Evolutionary conservation across 768 basidiomycete species (phyloP).

Genomic region (Leccinum incarnatum): DNA sequence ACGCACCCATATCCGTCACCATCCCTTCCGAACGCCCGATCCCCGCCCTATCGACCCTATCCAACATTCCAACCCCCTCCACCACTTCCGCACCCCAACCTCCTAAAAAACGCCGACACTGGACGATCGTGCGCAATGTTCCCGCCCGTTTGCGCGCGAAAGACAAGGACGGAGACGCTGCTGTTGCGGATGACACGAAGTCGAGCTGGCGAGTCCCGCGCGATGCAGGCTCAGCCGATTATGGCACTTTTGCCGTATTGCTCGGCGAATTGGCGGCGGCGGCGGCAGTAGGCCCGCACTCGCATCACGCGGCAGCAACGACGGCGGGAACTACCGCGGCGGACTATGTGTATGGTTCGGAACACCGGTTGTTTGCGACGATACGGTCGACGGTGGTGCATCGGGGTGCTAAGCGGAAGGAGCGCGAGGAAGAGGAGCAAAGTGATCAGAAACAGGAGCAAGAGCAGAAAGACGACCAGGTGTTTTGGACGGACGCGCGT

Average conservation of each 20-base stretch:
- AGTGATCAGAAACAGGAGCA: not conserved
- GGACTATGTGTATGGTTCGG: conserved; percentile 15
- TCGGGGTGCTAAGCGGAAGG: conserved; percentile 16
- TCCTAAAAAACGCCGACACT: conserved; percentile 48
- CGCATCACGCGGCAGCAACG: not conserved
- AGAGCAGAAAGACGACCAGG: conserved; percentile 12
- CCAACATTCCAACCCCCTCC: not conserved
- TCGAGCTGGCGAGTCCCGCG: conserved; percentile 49
- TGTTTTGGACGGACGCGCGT: conserved; percentile 49
- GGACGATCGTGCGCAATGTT: conserved; percentile 55
- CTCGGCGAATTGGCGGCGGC: not conserved
- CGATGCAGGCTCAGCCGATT: conserved; percentile 56
- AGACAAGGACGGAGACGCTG: conserved; percentile 50
- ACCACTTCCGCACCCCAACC: not conserved
- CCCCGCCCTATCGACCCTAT: conserved; percentile 16
- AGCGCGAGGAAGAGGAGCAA: conserved; percentile 13
- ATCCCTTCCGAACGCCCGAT: conserved; percentile 20
- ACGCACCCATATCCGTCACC: conserved; percentile 29
- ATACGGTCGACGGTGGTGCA: conserved; percentile 38
- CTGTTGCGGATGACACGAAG: conserved; percentile 25
- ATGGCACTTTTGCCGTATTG: conserved; percentile 45
- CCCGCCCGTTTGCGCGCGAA: conserved; percentile 46
- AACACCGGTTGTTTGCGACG: conserved; percentile 31
- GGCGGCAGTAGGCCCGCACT: not conserved
- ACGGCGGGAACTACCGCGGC: not conserved